Percentiles rank a stretch among this genome's conserved stretches.
Evolutionary conservation across 768 basidiomycete species (phyloP).

Genomic region (Sporobolomyces pararoseus): DNA sequence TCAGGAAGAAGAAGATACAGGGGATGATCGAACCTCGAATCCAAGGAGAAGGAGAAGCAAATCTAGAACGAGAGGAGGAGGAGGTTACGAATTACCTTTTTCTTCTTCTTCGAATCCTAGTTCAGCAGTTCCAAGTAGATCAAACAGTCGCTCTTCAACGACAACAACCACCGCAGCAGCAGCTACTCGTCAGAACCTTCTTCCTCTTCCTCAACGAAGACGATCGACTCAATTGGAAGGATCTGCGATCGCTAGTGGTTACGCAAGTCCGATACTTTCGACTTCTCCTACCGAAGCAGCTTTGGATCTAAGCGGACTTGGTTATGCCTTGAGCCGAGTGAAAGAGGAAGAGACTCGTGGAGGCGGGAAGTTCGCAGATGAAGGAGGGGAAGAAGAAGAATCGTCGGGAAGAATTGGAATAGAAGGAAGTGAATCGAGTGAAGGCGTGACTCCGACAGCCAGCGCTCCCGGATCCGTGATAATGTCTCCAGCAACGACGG

Average conservation of each 20-base stretch:
- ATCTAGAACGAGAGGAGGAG: too few relatives aligned
- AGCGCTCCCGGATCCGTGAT: neutral
- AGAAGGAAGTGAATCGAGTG: neutral
- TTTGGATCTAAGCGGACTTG: conserved; percentile 3
- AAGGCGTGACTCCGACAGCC: conserved; percentile 4
- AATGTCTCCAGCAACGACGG: too few relatives aligned
- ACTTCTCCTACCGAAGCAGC: conserved; percentile 8
- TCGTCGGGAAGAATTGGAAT: neutral
- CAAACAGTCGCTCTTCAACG: neutral
- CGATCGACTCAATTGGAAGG: too few relatives aligned
- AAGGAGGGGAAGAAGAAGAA: too few relatives aligned
- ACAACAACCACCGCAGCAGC: too few relatives aligned
- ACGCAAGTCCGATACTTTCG: conserved; percentile 10
- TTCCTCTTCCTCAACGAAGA: too few relatives aligned
- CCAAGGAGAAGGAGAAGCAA: too few relatives aligned
- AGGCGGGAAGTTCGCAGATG: too few relatives aligned
- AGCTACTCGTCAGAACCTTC: too few relatives aligned
- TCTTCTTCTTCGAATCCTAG: neutral
- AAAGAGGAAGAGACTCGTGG: neutral
- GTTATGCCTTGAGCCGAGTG: conserved; percentile 4
- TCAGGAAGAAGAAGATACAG: too few relatives aligned
- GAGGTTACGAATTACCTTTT: neutral
- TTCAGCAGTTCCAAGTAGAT: neutral
- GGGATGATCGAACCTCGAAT: too few relatives aligned
- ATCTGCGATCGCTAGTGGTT: neutral